phyloP scores from a whole-genome alignment of 768 basidiomycete species.

The Leccinum disarticulatum region DNA sequence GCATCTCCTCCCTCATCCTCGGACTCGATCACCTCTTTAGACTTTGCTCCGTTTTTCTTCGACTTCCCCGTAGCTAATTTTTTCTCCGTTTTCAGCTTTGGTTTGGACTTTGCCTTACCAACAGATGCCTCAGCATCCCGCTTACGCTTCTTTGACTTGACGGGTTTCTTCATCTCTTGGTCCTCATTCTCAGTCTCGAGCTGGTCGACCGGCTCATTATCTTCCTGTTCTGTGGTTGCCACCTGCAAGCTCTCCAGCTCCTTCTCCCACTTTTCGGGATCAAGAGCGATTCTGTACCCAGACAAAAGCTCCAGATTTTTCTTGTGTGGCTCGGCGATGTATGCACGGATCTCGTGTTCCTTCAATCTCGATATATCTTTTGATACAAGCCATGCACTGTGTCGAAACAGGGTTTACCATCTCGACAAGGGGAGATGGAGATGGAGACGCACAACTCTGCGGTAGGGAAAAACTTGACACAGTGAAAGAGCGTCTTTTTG shows the following conservation, averaged over 20 bases:
- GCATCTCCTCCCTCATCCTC: conserved; percentile 57
- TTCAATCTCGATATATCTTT: conserved; percentile 83
- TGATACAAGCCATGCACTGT: conserved; percentile 79
- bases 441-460: conserved; percentile 81
- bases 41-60: conserved; percentile 61
- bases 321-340: conserved; percentile 75
- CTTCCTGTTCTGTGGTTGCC: conserved; percentile 46
- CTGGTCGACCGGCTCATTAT: conserved; percentile 66
- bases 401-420: conserved; percentile 11
- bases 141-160: conserved; percentile 58
- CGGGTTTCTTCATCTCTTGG: conserved; percentile 49
- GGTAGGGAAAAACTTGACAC: conserved; percentile 86
- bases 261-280: conserved; percentile 70
- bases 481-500: conserved; percentile 73
- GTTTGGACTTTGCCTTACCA: conserved; percentile 40
- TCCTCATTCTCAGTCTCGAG: conserved; percentile 53
- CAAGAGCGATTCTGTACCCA: conserved; percentile 73
- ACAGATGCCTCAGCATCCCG: conserved; percentile 53
- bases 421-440: conserved; percentile 9
- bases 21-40: conserved; percentile 63
- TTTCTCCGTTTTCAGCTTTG: conserved; percentile 47
- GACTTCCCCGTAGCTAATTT: conserved; percentile 32
- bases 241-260: conserved; percentile 37
- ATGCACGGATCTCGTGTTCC: conserved; percentile 79
- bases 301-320: conserved; percentile 70